Percentiles rank a stretch among this genome's conserved stretches.
Evolutionary conservation across 164 flowering plant species (phyloP).

Genomic region (Protea cynaroides): DNA sequence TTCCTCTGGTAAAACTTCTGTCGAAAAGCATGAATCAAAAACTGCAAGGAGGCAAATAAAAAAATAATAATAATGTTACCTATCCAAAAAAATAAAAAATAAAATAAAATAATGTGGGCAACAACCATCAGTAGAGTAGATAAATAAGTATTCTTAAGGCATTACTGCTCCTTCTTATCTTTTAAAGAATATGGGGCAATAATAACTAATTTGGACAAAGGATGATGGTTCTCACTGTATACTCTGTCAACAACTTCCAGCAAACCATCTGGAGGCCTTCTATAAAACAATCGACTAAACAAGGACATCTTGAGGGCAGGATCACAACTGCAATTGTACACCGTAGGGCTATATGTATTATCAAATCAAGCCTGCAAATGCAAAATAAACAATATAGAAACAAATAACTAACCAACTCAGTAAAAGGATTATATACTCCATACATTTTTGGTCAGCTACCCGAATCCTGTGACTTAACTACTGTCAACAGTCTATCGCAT

Average conservation of each 20-base stretch:
- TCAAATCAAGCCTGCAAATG: neutral
- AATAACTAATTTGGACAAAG: neutral
- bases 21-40: constrained; percentile 94
- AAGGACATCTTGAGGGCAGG: constrained; percentile 38
- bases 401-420: too few species aligned
- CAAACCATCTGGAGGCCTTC: constrained; percentile 96
- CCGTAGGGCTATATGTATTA: neutral
- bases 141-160: constrained; percentile 1
- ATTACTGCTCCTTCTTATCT: neutral
- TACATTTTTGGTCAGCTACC: too few species aligned
- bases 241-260: constrained; percentile 89
- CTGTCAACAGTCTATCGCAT: too few species aligned
- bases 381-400: too few species aligned
- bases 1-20: constrained; percentile 82
- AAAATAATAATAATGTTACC: too few species aligned
- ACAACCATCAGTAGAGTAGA: neutral
- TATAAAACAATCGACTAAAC: constrained; percentile 87
- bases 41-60: constrained; percentile 49
- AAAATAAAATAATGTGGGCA: neutral
- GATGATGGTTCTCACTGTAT: constrained; percentile 46
- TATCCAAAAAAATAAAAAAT: too few species aligned
- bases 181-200: too few species aligned
- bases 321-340: neutral
- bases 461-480: too few species aligned
- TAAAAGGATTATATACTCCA: too few species aligned